Conservation (phyloP, 495 filamentous ascomycete genomes). For the Amphirosellinia nigrospora region DNA sequence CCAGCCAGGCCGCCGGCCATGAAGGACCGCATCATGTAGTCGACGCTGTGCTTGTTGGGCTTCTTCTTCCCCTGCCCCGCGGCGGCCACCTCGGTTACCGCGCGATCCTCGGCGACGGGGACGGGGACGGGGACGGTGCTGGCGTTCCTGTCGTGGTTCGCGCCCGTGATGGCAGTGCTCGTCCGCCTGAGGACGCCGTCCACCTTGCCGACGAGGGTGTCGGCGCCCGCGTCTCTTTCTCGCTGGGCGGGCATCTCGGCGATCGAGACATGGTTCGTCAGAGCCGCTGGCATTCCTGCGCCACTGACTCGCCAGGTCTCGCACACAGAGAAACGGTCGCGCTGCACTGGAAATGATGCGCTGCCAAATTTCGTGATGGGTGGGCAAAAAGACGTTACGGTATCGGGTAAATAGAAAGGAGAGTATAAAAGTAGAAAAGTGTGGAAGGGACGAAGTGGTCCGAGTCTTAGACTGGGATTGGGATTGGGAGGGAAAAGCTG, state of each 20-base stretch:
- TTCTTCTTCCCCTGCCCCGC: conserved; percentile 38
- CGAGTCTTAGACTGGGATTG: too few species aligned
- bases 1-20: conserved; percentile 88
- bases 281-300: conserved; percentile 56
- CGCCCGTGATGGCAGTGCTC: conserved; percentile 30
- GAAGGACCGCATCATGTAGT: conserved; percentile 82
- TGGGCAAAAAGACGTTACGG: background rate
- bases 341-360: background rate
- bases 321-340: background rate
- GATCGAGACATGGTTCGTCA: conserved; percentile 56
- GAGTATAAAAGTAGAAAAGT: conserved; percentile 21
- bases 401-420: conserved; percentile 19
- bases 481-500: conserved; percentile 35
- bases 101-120: conserved; percentile 46
- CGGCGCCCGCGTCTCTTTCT: conserved; percentile 42
- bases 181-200: conserved; percentile 34
- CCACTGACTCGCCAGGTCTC: conserved; percentile 35
- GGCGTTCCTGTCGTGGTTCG: conserved; percentile 27
- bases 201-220: conserved; percentile 33
- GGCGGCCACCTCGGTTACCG: conserved; percentile 36
- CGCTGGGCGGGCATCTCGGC: conserved; percentile 48
- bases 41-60: conserved; percentile 71
- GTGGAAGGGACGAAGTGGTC: conserved; percentile 13
- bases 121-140: conserved; percentile 39
- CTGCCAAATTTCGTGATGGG: background rate